Base-by-base conservation (phyloP, 2,329 filamentous ascomycete species). In the Paecilomyces variotii region DNA sequence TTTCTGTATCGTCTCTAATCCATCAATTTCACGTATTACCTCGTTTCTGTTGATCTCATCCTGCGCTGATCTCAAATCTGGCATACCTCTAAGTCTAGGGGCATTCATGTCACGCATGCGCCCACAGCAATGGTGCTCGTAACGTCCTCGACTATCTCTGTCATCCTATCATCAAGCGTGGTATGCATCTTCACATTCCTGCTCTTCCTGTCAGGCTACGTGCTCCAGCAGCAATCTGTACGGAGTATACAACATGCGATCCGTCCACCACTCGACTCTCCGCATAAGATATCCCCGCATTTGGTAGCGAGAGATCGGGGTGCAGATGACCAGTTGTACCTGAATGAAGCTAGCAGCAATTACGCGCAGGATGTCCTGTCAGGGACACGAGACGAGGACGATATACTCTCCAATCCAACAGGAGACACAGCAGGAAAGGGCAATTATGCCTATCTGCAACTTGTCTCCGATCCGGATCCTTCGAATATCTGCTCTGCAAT, bases 131-230 rank as follows among this genome's bases (percentile, higher is more conserved):
- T 79, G 77, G 77, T 79, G 56, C 74, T 79, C 55, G 60, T 79
- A 51, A 77, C 72, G 14, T 74, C 75, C 34, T 78, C 75, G 7
- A 74, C 75, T 12, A 74, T 79, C 39, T 77, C 76, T 12, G 69
- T 74, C 49, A 72, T 76, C 34, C 58, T 79, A 60, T 78, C 77
- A 26, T 71, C 75, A 35, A 70, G 72, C 4, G 68, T 79, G 26
- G 88, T 96, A 60, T 78, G 90, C 62, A 72, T 89, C 27, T 96
- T 90, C 74, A 96, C 91, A 2, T 74, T 87, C 39, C 84, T 91
- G 3, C 85, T 97, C 27, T 97, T 97, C 73, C 80, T 96, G 32
- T 91, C 89, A 56, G 92, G 92, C 67, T 96, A 95, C 72, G 83
- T 87, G 2, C 82, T 96, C 56, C 92, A 97, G 69, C 92, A 97